These are phyloP conservation scores for Apiospora rasikravindrae DNA, from an alignment of 2,329 filamentous ascomycete genomes.

Conservation along the genomic window DNA sequence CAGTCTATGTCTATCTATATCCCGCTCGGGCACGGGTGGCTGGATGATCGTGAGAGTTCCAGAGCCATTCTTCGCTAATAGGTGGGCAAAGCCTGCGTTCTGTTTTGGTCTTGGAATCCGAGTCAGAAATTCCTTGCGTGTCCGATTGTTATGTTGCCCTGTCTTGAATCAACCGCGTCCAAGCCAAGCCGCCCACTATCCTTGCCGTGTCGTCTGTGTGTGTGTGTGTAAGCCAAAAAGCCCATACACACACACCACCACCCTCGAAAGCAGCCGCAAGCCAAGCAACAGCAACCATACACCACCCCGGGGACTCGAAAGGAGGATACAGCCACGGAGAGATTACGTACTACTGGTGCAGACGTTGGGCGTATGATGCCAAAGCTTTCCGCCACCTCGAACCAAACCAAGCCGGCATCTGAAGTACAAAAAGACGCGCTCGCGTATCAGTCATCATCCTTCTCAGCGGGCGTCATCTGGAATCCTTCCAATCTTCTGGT, in stretches of 20 bases:
- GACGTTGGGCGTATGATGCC: constrained; percentile 11
- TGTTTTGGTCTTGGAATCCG: constrained; percentile 7
- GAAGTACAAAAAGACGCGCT: constrained; percentile 4
- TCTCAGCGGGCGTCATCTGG: not conserved
- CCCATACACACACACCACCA: not conserved
- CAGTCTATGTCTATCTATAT: constrained; percentile 12
- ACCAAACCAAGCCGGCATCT: not conserved
- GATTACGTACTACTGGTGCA: constrained; percentile 9
- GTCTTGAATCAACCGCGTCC: not conserved
- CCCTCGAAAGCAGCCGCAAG: not conserved
- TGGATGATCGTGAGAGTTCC: constrained; percentile 9
- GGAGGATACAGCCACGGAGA: not conserved
- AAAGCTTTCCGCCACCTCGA: not conserved
- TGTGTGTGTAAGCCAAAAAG: not conserved
- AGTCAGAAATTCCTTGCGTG: not conserved
- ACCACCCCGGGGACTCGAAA: not conserved
- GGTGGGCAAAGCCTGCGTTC: not conserved
- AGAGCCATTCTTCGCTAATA: not conserved
- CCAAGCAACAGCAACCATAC: not conserved
- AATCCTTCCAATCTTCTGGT: constrained; percentile 17
- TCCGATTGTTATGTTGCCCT: not conserved
- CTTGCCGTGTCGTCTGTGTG: not conserved
- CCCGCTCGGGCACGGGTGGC: not conserved
- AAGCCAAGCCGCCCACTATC: not conserved
- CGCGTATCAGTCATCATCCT: not conserved